Percentiles rank a stretch among this genome's conserved stretches.
These are phyloP conservation scores for Pezicula rhizophila DNA, from an alignment of 2,329 filamentous ascomycete genomes.

Conservation along the genomic window DNA sequence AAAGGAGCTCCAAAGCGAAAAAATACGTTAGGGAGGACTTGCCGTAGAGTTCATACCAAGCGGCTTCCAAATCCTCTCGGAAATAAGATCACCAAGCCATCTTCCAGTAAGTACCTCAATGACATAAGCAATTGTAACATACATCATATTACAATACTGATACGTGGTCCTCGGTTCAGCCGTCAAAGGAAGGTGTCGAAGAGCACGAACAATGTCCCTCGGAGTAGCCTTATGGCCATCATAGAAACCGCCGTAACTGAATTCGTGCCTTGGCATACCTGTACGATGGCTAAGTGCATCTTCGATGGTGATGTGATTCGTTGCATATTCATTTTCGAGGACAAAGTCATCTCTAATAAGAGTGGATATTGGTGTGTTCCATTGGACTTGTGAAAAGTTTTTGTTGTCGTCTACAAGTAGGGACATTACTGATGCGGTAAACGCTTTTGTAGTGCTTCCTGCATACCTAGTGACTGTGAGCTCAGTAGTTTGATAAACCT, in stretches of 20 bases:
- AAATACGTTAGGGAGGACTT: conserved; percentile 2
- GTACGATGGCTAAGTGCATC: conserved; percentile 48
- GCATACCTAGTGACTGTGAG: conserved; percentile 27
- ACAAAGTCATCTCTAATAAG: conserved; percentile 48
- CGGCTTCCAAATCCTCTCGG: conserved; percentile 36
- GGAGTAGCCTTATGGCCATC: conserved; percentile 25
- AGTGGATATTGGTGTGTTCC: conserved; percentile 39
- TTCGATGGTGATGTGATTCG: conserved; percentile 44
- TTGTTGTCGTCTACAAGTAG: conserved; percentile 41
- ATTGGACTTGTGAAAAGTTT: conserved; percentile 33
- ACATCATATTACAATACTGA: conserved; percentile 48
- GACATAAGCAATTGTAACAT: conserved; percentile 36
- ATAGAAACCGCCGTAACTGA: conserved; percentile 26
- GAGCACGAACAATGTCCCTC: conserved; percentile 31
- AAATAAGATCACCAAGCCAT: conserved; percentile 35
- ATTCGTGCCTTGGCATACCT: conserved; percentile 40
- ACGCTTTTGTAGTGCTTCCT: conserved; percentile 51
- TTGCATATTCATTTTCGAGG: conserved; percentile 39
- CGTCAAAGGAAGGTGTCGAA: conserved; percentile 39
- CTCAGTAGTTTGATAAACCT: too few species aligned
- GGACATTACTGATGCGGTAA: conserved; percentile 43
- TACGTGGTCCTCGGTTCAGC: conserved; percentile 38
- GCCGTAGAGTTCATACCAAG: conserved; percentile 40
- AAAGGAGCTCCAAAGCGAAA: not conserved
- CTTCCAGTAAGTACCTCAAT: conserved; percentile 36